A percentile compares a stretch with the other conserved stretches of the same genome.
These are phyloP conservation scores for Lichenothelia convexa DNA, from an alignment of 495 filamentous ascomycete genomes.

Conservation along the genomic window DNA sequence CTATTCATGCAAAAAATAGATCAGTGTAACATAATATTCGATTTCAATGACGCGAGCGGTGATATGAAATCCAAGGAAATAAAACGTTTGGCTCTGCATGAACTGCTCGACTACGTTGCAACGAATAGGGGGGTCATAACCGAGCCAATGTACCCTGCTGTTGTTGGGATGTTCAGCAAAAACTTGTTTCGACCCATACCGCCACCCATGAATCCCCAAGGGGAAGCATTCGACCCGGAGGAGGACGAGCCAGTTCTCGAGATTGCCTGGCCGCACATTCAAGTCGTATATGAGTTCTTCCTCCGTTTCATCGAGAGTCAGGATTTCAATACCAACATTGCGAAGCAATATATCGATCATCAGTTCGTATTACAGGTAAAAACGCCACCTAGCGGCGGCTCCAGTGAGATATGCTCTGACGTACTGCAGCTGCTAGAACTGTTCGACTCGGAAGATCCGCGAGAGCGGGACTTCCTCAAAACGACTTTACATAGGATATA, in stretches of 20 bases:
- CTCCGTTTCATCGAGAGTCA: conserved; percentile 97
- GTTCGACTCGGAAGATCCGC: conserved; percentile 95
- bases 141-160: conserved; percentile 95
- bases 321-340: conserved; percentile 99
- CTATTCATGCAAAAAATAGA: conserved; percentile 99
- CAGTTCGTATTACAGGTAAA: conserved; percentile 81
- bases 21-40: conserved; percentile 99
- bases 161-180: conserved; percentile 98
- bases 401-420: neutral
- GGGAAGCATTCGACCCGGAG: conserved; percentile 95
- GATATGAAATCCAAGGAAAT: conserved; percentile 99
- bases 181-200: conserved; percentile 96
- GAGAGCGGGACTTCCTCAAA: conserved; percentile 95
- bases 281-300: conserved; percentile 99
- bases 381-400: neutral
- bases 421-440: conserved; percentile 64
- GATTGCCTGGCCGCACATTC: conserved; percentile 98
- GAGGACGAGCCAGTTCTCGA: conserved; percentile 97
- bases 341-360: conserved; percentile 97
- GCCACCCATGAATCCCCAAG: conserved; percentile 90
- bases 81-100: conserved; percentile 90
- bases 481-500: conserved; percentile 97
- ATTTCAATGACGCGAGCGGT: conserved; percentile 95
- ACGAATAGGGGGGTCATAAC: conserved; percentile 98
- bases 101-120: conserved; percentile 93